Base-by-base conservation (phyloP, 202 grass and related monocot genomes). In the Setaria viridis region DNA sequence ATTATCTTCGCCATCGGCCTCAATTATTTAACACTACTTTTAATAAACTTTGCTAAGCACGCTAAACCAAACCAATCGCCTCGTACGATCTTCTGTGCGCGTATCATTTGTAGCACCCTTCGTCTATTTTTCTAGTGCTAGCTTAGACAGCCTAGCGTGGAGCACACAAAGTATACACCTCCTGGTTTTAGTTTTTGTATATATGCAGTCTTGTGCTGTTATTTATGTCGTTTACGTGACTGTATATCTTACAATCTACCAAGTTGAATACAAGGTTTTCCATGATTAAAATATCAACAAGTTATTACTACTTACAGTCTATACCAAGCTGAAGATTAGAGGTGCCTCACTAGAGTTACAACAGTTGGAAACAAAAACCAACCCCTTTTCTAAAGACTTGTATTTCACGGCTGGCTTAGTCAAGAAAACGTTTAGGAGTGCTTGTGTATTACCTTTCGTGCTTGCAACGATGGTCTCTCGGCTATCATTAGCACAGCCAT, bases 1-100 rank as follows among this genome's bases (percentile, higher is more conserved):
- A 86, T 86, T 90, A 90, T 90, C 83, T 86, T 82, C 73, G 34
- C 79, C 88, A 82, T 70, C 88, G 37, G 41, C 69, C 29, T 46
- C 48, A 29, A 82, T 86, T 86, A n/a, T 59, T 72, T 78, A 86
- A 72, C 65, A 32, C 37, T 42, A 82, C 57, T 86, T 82, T 78
- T 70, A 20, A 77, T 82, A 51, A 78, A 72, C 65, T 66, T 90
- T 82, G 79, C 60, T 82, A 42, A 64, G 66, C 88, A 90, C 83
- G 72, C 66, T 86, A 82, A 19, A 73, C 57, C 49, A 65, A 85
- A 72, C 47, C 16, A 55, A 56, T 80, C 21, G 72, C 21, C 20
- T 29, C 4, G 20, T 29, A 9, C 17, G 82, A 82, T 89, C 72
- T 81, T 85, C 54, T 85, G 77, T 30, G 64, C 45, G 29, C 33